A percentile compares a stretch with the other conserved stretches of the same genome.
phyloP scores from a whole-genome alignment of 1,284 basidiomycete species.

The Cutaneotrichosporon daszewskae region DNA sequence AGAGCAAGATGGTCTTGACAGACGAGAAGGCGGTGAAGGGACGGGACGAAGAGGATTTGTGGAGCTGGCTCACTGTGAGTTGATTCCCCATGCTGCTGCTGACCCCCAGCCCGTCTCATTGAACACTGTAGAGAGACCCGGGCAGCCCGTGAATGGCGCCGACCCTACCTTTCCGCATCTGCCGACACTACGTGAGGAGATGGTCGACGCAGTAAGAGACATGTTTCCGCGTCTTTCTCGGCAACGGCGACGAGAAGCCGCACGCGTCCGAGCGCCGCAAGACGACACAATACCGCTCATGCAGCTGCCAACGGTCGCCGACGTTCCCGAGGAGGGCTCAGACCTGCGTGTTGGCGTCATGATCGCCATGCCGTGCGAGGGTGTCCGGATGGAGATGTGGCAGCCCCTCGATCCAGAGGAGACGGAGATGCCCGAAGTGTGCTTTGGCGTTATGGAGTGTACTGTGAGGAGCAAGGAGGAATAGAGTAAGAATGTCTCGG shows the following conservation, averaged over 20 bases:
- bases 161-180: too few species aligned
- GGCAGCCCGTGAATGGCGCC: too few species aligned
- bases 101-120: constrained; percentile 23
- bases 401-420: constrained; percentile 21
- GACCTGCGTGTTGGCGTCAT: constrained; percentile 36
- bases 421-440: constrained; percentile 32
- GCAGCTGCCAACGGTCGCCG: not conserved
- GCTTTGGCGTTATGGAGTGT: constrained; percentile 32
- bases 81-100: not conserved
- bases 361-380: constrained; percentile 34
- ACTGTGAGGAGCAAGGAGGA: constrained; percentile 1
- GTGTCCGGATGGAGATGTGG: constrained; percentile 17
- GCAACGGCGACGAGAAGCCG: not conserved
- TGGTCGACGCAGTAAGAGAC: constrained; percentile 4
- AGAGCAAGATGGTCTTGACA: constrained; percentile 11
- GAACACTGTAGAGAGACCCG: too few species aligned
- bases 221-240: constrained; percentile 5
- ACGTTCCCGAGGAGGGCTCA: constrained; percentile 19
- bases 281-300: not conserved
- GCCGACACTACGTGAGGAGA: constrained; percentile 1
- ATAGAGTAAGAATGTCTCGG: not conserved
- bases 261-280: not conserved
- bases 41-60: not conserved
- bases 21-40: not conserved
- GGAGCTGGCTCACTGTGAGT: not conserved